Evolutionary conservation across 495 filamentous ascomycete species (phyloP).

Genomic region (Aspergillus bridgeri): DNA sequence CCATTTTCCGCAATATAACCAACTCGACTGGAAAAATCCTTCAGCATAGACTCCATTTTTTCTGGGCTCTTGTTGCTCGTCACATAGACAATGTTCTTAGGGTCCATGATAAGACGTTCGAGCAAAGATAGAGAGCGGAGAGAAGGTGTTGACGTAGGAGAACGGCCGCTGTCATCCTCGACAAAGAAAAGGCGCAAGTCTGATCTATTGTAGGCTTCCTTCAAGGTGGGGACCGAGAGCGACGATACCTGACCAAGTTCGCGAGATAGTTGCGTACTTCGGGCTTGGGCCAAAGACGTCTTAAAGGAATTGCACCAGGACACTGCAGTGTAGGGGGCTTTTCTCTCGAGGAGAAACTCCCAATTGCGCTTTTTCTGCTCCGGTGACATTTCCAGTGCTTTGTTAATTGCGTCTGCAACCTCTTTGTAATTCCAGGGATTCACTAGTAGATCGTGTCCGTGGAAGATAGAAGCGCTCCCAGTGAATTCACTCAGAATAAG

Average conservation of each 20-base stretch:
- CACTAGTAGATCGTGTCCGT: conserved; percentile 63
- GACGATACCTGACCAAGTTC: conserved; percentile 70
- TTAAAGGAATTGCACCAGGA: conserved; percentile 68
- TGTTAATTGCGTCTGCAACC: conserved; percentile 73
- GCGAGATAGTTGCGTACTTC: conserved; percentile 66
- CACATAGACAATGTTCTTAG: conserved; percentile 74
- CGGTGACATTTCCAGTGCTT: conserved; percentile 69
- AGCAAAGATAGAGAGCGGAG: conserved; percentile 65
- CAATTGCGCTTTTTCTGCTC: conserved; percentile 69
- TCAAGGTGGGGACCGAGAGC: conserved; percentile 57
- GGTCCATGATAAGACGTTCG: conserved; percentile 63
- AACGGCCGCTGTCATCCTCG: conserved; percentile 76
- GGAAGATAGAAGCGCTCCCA: conserved; percentile 80
- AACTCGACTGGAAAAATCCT: conserved; percentile 55
- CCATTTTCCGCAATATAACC: conserved; percentile 89
- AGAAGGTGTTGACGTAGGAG: conserved; percentile 57
- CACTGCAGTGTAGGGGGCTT: conserved; percentile 68
- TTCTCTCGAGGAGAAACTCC: conserved; percentile 63
- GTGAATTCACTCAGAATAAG: conserved; percentile 93
- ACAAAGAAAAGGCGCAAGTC: conserved; percentile 70
- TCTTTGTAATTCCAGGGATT: conserved; percentile 89
- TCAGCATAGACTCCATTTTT: conserved; percentile 69
- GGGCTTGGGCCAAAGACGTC: conserved; percentile 53
- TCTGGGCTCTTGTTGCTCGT: conserved; percentile 76
- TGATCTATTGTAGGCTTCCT: conserved; percentile 56